A percentile compares a stretch with the other conserved stretches of the same genome.
Evolutionary conservation across 2,329 filamentous ascomycete species (phyloP).

Genomic region (Xylariaceae sp.): DNA sequence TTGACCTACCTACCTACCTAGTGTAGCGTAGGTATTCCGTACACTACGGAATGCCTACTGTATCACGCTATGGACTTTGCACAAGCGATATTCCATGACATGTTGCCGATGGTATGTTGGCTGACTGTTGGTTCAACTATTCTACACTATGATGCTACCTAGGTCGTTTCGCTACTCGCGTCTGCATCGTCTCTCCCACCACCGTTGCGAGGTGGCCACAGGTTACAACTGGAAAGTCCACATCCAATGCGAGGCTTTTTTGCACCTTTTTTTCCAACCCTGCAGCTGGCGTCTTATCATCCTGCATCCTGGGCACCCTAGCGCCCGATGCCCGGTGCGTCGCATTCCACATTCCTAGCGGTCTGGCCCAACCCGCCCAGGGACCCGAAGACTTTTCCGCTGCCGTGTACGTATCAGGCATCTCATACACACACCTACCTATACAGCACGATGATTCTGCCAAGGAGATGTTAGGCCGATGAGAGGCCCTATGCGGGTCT

Average conservation of each 20-base stretch:
- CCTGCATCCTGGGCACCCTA: conserved; percentile 18
- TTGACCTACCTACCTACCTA: neutral
- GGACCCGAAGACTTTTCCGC: neutral
- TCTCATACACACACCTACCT: conserved; percentile 3
- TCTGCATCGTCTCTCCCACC: neutral
- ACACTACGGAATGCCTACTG: neutral
- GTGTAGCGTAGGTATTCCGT: neutral
- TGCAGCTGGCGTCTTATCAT: conserved; percentile 26
- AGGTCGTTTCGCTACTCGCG: neutral
- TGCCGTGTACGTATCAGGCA: conserved; percentile 4
- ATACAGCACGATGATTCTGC: neutral
- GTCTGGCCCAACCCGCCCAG: conserved; percentile 1
- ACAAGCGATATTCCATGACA: neutral
- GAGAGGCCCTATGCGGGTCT: neutral
- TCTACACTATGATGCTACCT: neutral
- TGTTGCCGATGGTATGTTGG: neutral
- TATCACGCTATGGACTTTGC: no score
- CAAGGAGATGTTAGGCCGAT: neutral
- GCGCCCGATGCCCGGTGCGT: conserved; percentile 17
- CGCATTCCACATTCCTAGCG: neutral
- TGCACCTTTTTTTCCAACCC: conserved; percentile 30
- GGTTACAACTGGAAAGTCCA: neutral
- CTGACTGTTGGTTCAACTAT: neutral
- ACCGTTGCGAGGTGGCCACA: neutral
- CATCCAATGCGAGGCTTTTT: conserved; percentile 22